A percentile compares a stretch with the other conserved stretches of the same genome.
Conservation (phyloP, 2,329 filamentous ascomycete species). For the Aspergillus sclerotialis region DNA sequence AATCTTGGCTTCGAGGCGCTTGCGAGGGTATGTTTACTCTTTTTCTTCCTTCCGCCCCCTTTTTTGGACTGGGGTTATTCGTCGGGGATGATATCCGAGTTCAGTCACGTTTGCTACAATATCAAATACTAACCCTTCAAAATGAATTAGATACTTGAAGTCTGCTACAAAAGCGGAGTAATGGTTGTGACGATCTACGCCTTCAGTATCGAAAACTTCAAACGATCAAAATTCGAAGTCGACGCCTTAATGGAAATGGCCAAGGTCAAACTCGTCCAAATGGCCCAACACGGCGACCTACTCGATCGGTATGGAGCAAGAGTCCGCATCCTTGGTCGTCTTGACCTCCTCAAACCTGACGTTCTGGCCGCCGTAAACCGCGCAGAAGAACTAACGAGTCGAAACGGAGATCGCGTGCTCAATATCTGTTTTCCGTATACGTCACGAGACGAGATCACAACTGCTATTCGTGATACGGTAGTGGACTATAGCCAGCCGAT, state of each 20-base stretch:
- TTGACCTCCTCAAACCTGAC: constrained; percentile 75
- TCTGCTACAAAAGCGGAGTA: constrained; percentile 96
- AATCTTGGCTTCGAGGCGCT: constrained; percentile 93
- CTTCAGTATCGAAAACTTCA: constrained; percentile 99
- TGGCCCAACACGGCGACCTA: constrained; percentile 87
- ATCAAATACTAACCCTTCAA: background rate
- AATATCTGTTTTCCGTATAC: constrained; percentile 99
- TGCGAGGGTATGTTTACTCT: constrained; percentile 58
- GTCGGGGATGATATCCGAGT: background rate
- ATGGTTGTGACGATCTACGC: constrained; percentile 97
- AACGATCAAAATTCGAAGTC: constrained; percentile 91
- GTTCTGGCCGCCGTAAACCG: constrained; percentile 82
- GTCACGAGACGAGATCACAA: constrained; percentile 88
- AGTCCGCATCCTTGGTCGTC: constrained; percentile 77
- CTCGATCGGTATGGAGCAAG: constrained; percentile 87
- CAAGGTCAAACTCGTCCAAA: constrained; percentile 85
- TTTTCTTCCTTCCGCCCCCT: constrained; percentile 1
- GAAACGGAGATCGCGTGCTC: constrained; percentile 71
- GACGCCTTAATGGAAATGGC: constrained; percentile 97
- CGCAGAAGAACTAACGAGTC: constrained; percentile 76
- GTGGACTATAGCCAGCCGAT: constrained; percentile 74
- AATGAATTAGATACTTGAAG: constrained; percentile 70
- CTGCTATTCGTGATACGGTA: constrained; percentile 80
- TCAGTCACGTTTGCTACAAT: constrained; percentile 1
- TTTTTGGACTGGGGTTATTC: background rate